These are phyloP conservation scores for Ustilago tritici DNA, from an alignment of 1,284 basidiomycete species.

Conservation along the genomic window DNA sequence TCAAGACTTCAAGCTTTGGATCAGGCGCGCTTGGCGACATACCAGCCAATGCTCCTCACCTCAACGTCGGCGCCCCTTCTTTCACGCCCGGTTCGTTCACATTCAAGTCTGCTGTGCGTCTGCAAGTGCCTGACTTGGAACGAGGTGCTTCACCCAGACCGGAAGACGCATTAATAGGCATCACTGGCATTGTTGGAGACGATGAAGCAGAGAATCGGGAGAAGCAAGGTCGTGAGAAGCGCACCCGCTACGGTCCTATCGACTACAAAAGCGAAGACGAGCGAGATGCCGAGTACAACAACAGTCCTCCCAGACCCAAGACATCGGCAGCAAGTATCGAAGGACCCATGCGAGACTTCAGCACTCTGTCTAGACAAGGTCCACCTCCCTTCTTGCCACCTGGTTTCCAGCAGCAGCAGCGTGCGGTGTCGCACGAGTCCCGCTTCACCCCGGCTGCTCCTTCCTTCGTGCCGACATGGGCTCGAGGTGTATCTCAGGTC, in stretches of 20 bases:
- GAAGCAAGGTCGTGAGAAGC: constrained; percentile 58
- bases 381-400: constrained; percentile 50
- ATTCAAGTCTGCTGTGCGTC: constrained; percentile 52
- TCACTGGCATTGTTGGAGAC: not conserved
- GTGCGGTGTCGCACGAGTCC: constrained; percentile 37
- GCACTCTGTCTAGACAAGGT: constrained; percentile 33
- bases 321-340: constrained; percentile 59
- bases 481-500: constrained; percentile 10
- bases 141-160: constrained; percentile 6
- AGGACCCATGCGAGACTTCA: constrained; percentile 50
- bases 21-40: constrained; percentile 41
- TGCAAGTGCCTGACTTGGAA: constrained; percentile 24
- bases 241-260: constrained; percentile 46
- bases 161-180: not conserved
- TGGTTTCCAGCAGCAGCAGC: constrained; percentile 24
- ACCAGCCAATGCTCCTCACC: constrained; percentile 31
- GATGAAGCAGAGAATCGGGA: constrained; percentile 18
- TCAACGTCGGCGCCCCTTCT: constrained; percentile 57
- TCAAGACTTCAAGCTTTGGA: constrained; percentile 59
- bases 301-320: constrained; percentile 47
- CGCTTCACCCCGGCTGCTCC: constrained; percentile 52
- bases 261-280: constrained; percentile 42
- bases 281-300: constrained; percentile 14
- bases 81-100: constrained; percentile 62
- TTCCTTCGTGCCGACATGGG: constrained; percentile 57